Conservation (phyloP, 164 flowering plant species). For the Platanus orientalis region DNA sequence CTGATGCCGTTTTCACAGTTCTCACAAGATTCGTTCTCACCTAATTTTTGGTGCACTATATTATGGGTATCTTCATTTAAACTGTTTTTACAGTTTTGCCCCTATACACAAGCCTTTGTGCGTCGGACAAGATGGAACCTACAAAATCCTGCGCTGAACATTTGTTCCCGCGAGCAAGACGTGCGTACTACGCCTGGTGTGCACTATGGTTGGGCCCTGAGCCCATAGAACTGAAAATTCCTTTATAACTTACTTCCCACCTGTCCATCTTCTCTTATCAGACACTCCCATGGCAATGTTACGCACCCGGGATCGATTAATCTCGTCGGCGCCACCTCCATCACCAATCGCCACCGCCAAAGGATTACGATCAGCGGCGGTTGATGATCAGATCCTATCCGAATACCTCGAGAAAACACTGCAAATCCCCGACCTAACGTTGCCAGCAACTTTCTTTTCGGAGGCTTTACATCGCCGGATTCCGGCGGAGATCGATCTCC, state of each 20-base stretch:
- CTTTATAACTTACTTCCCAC: not conserved
- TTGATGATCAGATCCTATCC: constrained; percentile 35
- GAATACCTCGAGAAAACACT: constrained; percentile 37
- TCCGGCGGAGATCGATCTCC: constrained; percentile 23
- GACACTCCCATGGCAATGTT: constrained; percentile 14
- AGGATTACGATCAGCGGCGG: constrained; percentile 53
- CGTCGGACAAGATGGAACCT: too few relatives aligned
- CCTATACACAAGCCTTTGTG: too few relatives aligned
- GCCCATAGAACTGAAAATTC: too few relatives aligned
- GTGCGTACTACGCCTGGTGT: too few relatives aligned
- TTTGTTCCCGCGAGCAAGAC: too few relatives aligned
- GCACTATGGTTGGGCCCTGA: too few relatives aligned
- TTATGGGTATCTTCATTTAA: too few relatives aligned
- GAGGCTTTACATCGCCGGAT: not conserved
- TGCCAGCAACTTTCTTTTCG: constrained; percentile 23
- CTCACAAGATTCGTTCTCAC: too few relatives aligned
- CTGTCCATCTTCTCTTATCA: not conserved
- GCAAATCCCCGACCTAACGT: constrained; percentile 39
- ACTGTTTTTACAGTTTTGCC: too few relatives aligned
- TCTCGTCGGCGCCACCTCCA: constrained; percentile 41
- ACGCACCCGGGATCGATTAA: constrained; percentile 4
- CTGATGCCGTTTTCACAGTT: too few relatives aligned
- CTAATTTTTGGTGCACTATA: too few relatives aligned
- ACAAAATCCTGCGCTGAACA: too few relatives aligned
- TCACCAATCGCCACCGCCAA: constrained; percentile 58